Evolutionary conservation across 2,329 filamentous ascomycete species (phyloP).

Genomic region (Nigrograna mackinnonii): DNA sequence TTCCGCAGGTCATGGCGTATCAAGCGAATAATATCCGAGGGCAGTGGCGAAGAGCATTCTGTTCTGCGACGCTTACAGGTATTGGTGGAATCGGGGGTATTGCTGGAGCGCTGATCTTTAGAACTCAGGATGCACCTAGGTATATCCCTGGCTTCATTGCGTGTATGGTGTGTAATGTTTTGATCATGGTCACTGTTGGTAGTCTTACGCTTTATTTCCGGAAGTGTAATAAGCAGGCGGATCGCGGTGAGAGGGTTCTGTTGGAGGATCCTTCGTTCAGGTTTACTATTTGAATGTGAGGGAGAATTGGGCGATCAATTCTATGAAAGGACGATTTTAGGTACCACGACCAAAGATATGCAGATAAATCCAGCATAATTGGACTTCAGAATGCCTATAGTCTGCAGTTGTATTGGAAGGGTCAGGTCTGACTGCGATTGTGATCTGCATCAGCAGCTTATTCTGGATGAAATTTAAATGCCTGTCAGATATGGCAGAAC

Average conservation of each 20-base stretch:
- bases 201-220: slow-evolving; percentile 23
- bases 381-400: too few species aligned
- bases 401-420: too few species aligned
- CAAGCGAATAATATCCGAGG: slow-evolving; percentile 19
- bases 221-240: slow-evolving; percentile 23
- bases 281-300: slow-evolving; percentile 26
- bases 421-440: too few species aligned
- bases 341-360: too few species aligned
- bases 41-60: slow-evolving; percentile 22
- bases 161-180: slow-evolving; percentile 24
- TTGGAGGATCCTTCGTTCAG: slow-evolving; percentile 24
- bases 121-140: slow-evolving; percentile 20
- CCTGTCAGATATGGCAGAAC: too few species aligned
- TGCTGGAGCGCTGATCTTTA: slow-evolving; percentile 21
- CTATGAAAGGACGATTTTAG: too few species aligned
- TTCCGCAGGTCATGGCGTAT: slow-evolving; percentile 27
- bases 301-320: too few species aligned
- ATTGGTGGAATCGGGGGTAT: slow-evolving; percentile 31
- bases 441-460: too few species aligned
- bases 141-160: slow-evolving; percentile 25
- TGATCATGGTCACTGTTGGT: slow-evolving; percentile 17
- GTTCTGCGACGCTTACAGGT: slow-evolving; percentile 23
- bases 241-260: slow-evolving; percentile 23
- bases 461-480: too few species aligned
- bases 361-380: too few species aligned